These are phyloP conservation scores for Mucor circinelloides DNA, from an alignment of 371 early-diverging fungal genomes.

Conservation along the genomic window DNA sequence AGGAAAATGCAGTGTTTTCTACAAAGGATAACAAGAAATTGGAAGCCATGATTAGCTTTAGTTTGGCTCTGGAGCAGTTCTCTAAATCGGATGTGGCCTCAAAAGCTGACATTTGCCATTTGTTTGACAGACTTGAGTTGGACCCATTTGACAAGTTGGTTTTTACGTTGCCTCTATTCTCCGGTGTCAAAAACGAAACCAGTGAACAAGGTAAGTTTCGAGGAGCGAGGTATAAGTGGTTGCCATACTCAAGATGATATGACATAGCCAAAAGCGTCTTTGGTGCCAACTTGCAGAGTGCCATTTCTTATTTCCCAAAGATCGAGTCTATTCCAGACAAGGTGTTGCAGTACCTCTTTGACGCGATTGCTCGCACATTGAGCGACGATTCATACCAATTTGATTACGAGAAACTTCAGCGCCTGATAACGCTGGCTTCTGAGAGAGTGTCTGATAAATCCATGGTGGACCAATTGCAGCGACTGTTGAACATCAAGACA, in stretches of 20 bases:
- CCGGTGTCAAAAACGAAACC: conserved; percentile 41
- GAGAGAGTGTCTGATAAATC: conserved; percentile 18
- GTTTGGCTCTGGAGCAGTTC: conserved; percentile 44
- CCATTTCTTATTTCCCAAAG: conserved; percentile 1
- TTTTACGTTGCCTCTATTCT: conserved; percentile 47
- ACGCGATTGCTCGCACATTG: conserved; percentile 10
- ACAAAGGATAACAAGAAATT: conserved; percentile 32
- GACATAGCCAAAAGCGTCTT: conserved; percentile 26
- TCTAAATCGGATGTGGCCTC: conserved; percentile 46
- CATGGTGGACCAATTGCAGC: conserved; percentile 16
- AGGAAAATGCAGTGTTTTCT: conserved; percentile 44
- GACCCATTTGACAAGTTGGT: conserved; percentile 50
- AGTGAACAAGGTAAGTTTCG: conserved; percentile 48
- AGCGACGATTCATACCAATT: conserved; percentile 15
- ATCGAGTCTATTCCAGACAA: conserved; percentile 20
- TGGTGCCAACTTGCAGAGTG: conserved; percentile 15
- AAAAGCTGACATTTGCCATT: conserved; percentile 43
- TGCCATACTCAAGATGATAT: not conserved
- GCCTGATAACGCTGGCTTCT: conserved; percentile 8
- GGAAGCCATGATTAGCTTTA: conserved; percentile 45
- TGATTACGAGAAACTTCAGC: conserved; percentile 19
- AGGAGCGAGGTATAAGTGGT: not conserved
- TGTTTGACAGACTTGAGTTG: conserved; percentile 45
- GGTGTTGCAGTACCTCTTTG: conserved; percentile 18
- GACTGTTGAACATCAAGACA: conserved; percentile 1